Evolutionary conservation across 768 basidiomycete species (phyloP).

Genomic region (Psilocybe cyanescens): DNA sequence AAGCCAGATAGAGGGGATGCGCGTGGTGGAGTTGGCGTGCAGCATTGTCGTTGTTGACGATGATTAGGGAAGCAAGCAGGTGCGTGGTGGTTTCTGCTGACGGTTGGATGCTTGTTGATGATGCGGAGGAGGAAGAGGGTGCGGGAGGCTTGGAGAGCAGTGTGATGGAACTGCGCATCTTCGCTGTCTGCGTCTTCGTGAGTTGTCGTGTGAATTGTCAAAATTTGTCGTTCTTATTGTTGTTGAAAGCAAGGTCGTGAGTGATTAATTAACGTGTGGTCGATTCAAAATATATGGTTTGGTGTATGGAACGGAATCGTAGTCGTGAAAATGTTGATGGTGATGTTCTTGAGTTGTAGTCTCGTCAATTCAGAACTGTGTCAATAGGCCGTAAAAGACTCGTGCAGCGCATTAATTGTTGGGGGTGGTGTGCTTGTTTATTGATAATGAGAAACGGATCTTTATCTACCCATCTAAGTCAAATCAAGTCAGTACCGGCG

Average conservation of each 20-base stretch:
- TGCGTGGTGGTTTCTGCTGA: not conserved
- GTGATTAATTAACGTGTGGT: not conserved
- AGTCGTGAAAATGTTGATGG: not conserved
- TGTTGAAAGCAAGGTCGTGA: slow-evolving; percentile 1
- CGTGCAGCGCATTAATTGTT: not conserved
- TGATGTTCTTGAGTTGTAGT: not conserved
- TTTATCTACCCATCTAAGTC: not conserved
- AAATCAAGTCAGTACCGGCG: not conserved
- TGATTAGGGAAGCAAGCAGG: not conserved
- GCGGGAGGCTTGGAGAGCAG: not conserved
- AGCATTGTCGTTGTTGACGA: not conserved
- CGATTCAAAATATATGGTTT: not conserved
- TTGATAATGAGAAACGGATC: not conserved
- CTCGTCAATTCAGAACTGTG: not conserved
- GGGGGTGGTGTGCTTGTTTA: not conserved
- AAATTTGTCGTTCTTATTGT: not conserved
- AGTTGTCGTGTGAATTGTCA: not conserved
- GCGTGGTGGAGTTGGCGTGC: not conserved
- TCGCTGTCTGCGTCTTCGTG: not conserved
- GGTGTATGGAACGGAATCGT: not conserved
- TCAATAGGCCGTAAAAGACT: no score
- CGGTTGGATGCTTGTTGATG: not conserved
- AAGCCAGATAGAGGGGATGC: slow-evolving; percentile 40
- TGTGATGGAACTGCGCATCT: not conserved
- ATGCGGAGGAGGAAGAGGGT: not conserved